Base-by-base conservation (phyloP, 495 filamentous ascomycete species). In the Staphylotrichum longicolle region DNA sequence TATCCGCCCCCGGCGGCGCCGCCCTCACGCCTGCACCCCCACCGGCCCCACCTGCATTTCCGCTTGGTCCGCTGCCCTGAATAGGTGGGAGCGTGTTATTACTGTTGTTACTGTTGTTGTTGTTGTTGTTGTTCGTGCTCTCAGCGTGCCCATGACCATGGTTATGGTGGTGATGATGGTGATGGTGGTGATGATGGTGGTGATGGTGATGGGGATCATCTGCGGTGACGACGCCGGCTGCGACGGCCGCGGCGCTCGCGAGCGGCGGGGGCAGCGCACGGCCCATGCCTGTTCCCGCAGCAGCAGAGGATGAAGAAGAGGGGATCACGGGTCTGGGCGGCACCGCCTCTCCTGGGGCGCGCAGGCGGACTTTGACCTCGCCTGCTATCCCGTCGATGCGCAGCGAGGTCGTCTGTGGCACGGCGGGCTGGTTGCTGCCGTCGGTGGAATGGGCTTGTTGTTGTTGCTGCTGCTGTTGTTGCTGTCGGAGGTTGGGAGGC, bases 361-460 rank as follows among this genome's bases (percentile, higher is more conserved):
- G 74, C 7, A 78, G 67, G 51, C 75, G 72, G 10, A 80, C 76
- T 39, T 75, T 74, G 20, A 81, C 75, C 50, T 79, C 77, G 10
- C 75, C 76, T 0, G 69, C 66, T 11, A 80, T 70, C 40, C 78
- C 79, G 61, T 80, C 78, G 54, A 80, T 72, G 20, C 75, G 60
- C 0, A 80, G 62, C 44, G 69, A 66, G 15, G 37, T 55, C 30
- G 71, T 61, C 40, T 37, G 59, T 32, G 35, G 44, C 40, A 35
- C 56, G 30, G 41, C 39, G 41, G 45, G 52, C 33, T 54, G 34
- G 39, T 20, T n/a, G 54, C 30, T 27, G 56, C 30, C 9, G 53
- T 51, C 4, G 66, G 55, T 10, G 48, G 47, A 5, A 67, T 7
- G 2, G 14, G 0, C 3, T 7, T 5, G 12, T 30, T 15, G 15